A percentile compares a stretch with the other conserved stretches of the same genome.
Evolutionary conservation across 345 rosid genomes (phyloP).

Genomic region (Gossypium raimondii): DNA sequence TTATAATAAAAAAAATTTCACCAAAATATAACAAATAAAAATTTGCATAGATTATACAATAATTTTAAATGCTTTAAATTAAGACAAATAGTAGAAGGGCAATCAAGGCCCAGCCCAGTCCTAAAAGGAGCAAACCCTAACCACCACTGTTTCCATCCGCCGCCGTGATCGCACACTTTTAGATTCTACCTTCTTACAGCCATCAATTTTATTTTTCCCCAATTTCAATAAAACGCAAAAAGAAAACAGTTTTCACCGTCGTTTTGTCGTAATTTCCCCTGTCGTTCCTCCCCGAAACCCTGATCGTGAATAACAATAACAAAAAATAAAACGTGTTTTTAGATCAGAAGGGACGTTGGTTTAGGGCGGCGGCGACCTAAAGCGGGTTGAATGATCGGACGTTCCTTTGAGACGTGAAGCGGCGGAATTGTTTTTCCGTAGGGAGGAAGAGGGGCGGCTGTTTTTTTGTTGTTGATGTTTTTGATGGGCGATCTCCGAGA

Average conservation of each 20-base stretch:
- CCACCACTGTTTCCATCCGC: too few species aligned
- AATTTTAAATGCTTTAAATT: too few species aligned
- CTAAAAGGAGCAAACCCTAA: too few species aligned
- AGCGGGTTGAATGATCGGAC: neutral
- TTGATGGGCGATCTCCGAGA: slow-evolving; percentile 73
- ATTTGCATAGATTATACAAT: too few species aligned
- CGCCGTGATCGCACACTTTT: too few species aligned
- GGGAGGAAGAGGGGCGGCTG: neutral
- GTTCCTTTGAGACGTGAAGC: neutral
- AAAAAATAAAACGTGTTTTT: neutral
- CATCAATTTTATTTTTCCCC: neutral
- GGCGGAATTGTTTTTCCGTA: neutral
- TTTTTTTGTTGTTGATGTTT: slow-evolving; percentile 7
- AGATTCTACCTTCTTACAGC: neutral
- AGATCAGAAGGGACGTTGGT: neutral
- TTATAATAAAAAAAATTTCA: too few species aligned
- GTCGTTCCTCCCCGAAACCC: slow-evolving; percentile 11
- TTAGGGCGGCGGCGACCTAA: neutral
- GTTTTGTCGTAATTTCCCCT: neutral
- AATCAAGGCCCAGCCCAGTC: too few species aligned
- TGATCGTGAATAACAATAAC: neutral
- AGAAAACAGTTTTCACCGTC: neutral
- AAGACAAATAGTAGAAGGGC: too few species aligned
- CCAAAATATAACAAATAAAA: too few species aligned
- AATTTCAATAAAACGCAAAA: neutral